Evolutionary conservation across 2,329 filamentous ascomycete species (phyloP).

Genomic region (Trichothecium roseum): DNA sequence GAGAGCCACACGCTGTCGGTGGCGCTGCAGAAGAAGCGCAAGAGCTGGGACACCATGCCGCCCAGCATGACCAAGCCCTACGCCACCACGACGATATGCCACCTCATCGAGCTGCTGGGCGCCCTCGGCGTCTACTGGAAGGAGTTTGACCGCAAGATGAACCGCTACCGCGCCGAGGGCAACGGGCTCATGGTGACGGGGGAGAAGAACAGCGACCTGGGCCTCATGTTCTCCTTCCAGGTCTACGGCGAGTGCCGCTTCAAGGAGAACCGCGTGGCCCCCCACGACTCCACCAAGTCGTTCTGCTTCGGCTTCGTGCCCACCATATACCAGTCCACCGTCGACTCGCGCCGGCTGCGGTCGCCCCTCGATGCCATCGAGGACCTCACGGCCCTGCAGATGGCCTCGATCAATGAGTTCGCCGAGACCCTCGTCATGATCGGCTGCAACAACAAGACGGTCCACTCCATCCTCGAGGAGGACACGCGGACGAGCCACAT

Average conservation of each 20-base stretch:
- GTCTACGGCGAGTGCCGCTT: slow-evolving; percentile 38
- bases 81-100: slow-evolving; percentile 44
- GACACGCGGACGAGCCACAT: slow-evolving; percentile 32
- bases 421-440: slow-evolving; percentile 40
- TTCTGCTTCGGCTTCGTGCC: slow-evolving; percentile 45
- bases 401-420: slow-evolving; percentile 39
- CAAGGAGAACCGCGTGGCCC: slow-evolving; percentile 38
- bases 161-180: slow-evolving; percentile 43
- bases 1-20: slow-evolving; percentile 30
- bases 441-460: slow-evolving; percentile 42
- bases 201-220: slow-evolving; percentile 34
- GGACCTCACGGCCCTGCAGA: slow-evolving; percentile 31
- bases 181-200: slow-evolving; percentile 43
- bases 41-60: slow-evolving; percentile 43
- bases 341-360: slow-evolving; percentile 27
- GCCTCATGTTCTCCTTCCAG: slow-evolving; percentile 44
- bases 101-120: slow-evolving; percentile 42
- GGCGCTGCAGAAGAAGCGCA: slow-evolving; percentile 34
- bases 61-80: slow-evolving; percentile 34
- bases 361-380: slow-evolving; percentile 28
- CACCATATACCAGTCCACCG: slow-evolving; percentile 36
- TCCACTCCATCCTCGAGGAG: slow-evolving; percentile 29
- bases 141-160: slow-evolving; percentile 40
- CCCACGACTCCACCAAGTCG: slow-evolving; percentile 41
- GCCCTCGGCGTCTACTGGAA: slow-evolving; percentile 49